Evolutionary conservation across 306 rosid species (phyloP).

Genomic region (Luffa acutangula): DNA sequence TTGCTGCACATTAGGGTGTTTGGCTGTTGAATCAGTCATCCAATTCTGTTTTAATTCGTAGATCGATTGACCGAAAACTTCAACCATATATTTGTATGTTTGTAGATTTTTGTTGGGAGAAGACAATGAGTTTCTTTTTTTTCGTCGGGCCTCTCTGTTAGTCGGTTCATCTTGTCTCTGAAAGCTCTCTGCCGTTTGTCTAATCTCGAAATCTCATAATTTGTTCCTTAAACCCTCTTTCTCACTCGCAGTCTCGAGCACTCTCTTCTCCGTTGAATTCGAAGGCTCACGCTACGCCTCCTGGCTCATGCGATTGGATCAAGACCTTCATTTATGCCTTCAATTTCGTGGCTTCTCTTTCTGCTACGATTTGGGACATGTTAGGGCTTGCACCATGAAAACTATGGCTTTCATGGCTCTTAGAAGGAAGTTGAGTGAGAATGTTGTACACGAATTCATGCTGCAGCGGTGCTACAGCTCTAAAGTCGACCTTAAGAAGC

Average conservation of each 20-base stretch:
- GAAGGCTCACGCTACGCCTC: background rate
- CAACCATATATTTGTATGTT: too few relatives aligned
- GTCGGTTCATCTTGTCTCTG: too few relatives aligned
- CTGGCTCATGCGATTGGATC: background rate
- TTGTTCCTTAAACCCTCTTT: background rate
- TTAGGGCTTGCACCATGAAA: background rate
- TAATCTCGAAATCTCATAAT: too few relatives aligned
- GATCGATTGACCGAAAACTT: too few relatives aligned
- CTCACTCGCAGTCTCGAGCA: background rate
- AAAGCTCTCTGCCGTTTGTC: too few relatives aligned
- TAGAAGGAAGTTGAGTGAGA: constrained; percentile 14
- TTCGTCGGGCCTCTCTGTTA: too few relatives aligned
- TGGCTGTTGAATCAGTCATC: too few relatives aligned
- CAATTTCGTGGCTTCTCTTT: background rate
- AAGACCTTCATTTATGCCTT: background rate
- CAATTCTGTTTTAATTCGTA: too few relatives aligned
- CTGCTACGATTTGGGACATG: background rate
- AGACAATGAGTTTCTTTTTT: too few relatives aligned
- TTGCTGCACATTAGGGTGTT: too few relatives aligned
- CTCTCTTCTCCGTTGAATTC: background rate
- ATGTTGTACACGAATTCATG: constrained; percentile 8
- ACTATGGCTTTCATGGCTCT: constrained; percentile 24
- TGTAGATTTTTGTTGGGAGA: too few relatives aligned
- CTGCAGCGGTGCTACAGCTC: constrained; percentile 15
- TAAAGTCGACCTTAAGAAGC: constrained; percentile 36